phyloP scores from a whole-genome alignment of 257 asterid genomes.

The Solanum appendiculatum region DNA sequence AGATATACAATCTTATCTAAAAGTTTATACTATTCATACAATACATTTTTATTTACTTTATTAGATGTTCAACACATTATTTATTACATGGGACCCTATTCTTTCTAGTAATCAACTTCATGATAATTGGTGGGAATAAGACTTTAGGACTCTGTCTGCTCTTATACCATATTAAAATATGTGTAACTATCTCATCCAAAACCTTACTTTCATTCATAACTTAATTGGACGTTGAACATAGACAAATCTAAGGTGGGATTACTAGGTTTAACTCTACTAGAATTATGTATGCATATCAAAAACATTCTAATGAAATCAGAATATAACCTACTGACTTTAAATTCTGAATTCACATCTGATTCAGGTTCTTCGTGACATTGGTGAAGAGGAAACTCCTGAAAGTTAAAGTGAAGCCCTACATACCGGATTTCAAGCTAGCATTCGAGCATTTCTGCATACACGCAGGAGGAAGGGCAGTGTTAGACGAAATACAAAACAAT shows the following conservation, averaged over 20 bases:
- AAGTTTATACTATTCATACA: neutral
- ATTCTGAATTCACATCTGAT: neutral
- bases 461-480: conserved; percentile 43
- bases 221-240: neutral
- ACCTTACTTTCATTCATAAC: neutral
- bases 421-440: conserved; percentile 37
- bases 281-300: neutral
- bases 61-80: neutral
- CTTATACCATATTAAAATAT: neutral
- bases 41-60: neutral
- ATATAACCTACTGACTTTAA: neutral
- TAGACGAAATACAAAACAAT: conserved; percentile 42
- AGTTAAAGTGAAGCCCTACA: conserved; percentile 22
- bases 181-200: neutral
- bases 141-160: neutral
- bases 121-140: neutral
- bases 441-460: conserved; percentile 52
- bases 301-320: neutral
- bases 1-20: neutral
- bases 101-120: neutral
- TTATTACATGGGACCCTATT: neutral
- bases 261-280: neutral
- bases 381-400: conserved; percentile 17
- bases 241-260: neutral
- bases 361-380: conserved; percentile 22